These are phyloP conservation scores for Neolentinus lepideus DNA, from an alignment of 1,284 basidiomycete genomes.

Conservation along the genomic window DNA sequence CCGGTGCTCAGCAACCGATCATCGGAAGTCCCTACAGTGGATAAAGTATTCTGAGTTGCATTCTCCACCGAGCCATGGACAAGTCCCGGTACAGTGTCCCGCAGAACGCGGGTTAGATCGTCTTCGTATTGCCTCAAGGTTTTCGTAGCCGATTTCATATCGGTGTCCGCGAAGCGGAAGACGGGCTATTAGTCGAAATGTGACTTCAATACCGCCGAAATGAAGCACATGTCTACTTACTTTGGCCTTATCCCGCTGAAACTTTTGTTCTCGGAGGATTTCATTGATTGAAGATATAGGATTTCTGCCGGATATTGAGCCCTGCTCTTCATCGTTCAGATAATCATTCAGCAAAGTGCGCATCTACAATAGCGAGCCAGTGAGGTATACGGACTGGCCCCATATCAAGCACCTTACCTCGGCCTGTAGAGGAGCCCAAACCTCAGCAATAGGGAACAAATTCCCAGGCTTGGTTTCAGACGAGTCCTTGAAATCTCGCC, in stretches of 20 bases:
- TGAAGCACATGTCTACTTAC: constrained; percentile 29
- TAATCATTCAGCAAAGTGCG: constrained; percentile 87
- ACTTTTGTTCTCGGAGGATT: constrained; percentile 79
- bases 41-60: constrained; percentile 52
- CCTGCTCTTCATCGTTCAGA: constrained; percentile 83
- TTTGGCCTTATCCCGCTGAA: constrained; percentile 73
- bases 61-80: constrained; percentile 66
- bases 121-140: constrained; percentile 78
- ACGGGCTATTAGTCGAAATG: constrained; percentile 52
- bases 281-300: constrained; percentile 94
- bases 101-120: constrained; percentile 77
- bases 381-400: neutral
- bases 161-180: constrained; percentile 89
- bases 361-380: constrained; percentile 41
- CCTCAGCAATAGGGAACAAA: constrained; percentile 78
- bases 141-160: constrained; percentile 63
- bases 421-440: constrained; percentile 89
- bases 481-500: constrained; percentile 82
- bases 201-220: neutral
- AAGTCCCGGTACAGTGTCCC: constrained; percentile 90
- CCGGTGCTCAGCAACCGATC: constrained; percentile 65
- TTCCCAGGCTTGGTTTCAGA: constrained; percentile 66
- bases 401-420: constrained; percentile 50
- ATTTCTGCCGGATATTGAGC: constrained; percentile 70
- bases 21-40: constrained; percentile 49